Base-by-base conservation (phyloP, 169 alveolate species). In the Plasmodium sp. region DNA sequence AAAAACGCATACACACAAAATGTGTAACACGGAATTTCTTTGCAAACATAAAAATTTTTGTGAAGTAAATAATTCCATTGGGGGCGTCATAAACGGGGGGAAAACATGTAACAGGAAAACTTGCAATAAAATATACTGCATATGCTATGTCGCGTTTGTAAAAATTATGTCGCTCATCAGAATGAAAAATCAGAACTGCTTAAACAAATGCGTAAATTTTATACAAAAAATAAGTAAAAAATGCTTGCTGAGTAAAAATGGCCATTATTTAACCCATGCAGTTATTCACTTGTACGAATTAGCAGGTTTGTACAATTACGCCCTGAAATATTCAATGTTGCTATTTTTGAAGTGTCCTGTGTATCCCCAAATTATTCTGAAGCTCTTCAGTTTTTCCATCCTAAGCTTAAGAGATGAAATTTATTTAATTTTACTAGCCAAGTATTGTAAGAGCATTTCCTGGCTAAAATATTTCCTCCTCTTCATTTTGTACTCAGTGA, bases 381-480 rank as follows among this genome's bases (percentile, higher is more conserved):
- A 90, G 36, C 58, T 90, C 45, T 90, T 90, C 74, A 81, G 91
- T 22, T 79, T 90, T 80, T 90, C 94, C 33, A 22, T 90, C 62
- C 43, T 90, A 79, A 80, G 84, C 72, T 90, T 90, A 80, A 90
- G 62, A 54, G 90, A 80, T 41, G 94, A 80, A 41, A 80, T 90
- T 43, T 39, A 58, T 33, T 80, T 90, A 90, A 90, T 90, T 43
- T 62, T 90, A 67, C 62, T 90, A 90, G 94, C 94, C 14, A 90
- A 58, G 18, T 90, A 67, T 58, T 81, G 36, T 43, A 79, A 79
- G 54, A 56, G 82, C 34, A 41, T 90, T 22, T 18, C 71, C 43
- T 90, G 94, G 94, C 27, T 90, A 12, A 90, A 90, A 90, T 80
- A 90, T 67, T 90, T 90, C 72, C 73, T 90, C 51, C 45, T 79